These are phyloP conservation scores for Citrus maxima DNA, from an alignment of 345 rosid genomes.

Conservation along the genomic window DNA sequence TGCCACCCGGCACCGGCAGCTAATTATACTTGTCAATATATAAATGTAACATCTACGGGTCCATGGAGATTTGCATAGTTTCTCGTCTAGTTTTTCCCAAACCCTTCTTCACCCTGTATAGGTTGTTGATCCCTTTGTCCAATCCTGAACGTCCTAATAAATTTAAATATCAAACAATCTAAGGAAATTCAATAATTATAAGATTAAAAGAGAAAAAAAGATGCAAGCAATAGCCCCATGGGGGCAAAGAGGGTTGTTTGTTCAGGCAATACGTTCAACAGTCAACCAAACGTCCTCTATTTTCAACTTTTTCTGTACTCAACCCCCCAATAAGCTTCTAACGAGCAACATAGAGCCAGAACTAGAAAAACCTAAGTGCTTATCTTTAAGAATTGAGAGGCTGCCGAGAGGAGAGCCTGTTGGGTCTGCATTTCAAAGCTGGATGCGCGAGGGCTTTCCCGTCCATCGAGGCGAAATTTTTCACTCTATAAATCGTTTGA, in stretches of 20 bases:
- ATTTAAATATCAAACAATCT: not conserved
- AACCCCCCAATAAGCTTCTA: not conserved
- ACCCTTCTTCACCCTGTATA: not conserved
- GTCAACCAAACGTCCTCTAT: constrained; percentile 3
- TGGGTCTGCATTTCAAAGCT: constrained; percentile 72
- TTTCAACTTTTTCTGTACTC: constrained; percentile 36
- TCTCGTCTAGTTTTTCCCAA: not conserved
- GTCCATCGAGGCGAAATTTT: constrained; percentile 73
- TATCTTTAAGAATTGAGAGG: constrained; percentile 74
- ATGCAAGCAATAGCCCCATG: constrained; percentile 30
- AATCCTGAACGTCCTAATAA: not conserved
- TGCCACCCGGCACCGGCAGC: too few species aligned
- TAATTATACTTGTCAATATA: too few species aligned
- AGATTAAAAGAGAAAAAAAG: not conserved
- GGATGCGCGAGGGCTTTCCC: constrained; percentile 86
- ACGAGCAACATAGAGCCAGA: constrained; percentile 13
- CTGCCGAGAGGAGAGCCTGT: constrained; percentile 55
- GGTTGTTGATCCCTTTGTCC: not conserved
- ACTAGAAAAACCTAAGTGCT: constrained; percentile 43
- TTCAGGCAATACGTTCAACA: constrained; percentile 57
- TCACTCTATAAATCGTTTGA: constrained; percentile 71
- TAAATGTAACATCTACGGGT: not conserved
- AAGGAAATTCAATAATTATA: too few species aligned
- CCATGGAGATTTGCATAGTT: not conserved
- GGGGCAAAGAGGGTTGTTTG: constrained; percentile 34